Base-by-base conservation (phyloP, 345 rosid species). In the Boechera divaricarpa region DNA sequence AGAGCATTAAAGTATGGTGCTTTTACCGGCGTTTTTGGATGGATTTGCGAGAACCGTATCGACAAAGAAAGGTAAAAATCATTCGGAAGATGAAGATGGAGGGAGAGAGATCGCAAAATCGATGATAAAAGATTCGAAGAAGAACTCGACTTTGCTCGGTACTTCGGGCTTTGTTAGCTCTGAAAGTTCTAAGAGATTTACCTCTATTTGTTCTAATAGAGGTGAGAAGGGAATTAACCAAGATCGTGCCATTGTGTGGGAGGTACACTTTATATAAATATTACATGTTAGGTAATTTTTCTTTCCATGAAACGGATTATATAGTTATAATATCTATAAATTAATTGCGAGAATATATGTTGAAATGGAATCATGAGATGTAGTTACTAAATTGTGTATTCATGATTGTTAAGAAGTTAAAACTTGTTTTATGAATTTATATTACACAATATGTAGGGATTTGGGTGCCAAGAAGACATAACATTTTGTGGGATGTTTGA, bases 401-500 rank as follows among this genome's bases (percentile, higher is more conserved):
- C 24, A 26, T 5, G 67, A 42, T 11, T 41, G 7, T 44, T 55
- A 13, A 24, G 59, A 66, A 57, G 47, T 39, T 6, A 18, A 15
- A 53, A 36, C 44, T 26, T 35, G 0, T 32, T n/a, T 32, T 13
- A 32, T 44, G 63, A 39, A 13, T n/a, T 62, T 32, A 24, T 63
- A 12, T 49, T 44, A 44, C 39, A 66, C 4, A 10, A 60, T 41
- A 12, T 69, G 38, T 47, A 94, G 97, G 96, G 93, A 76, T 91
- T 85, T 59, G 97, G 98, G 18, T 87, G 92, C 80, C 96, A 91
- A 80, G 93, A 88, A 63, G 98, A 94, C 78, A 85, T 87, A 87
- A 81, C 83, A 21, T 89, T 91, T 36, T 90, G 94, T 81, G 97
- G 97, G 73, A 79, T 94, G 21, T 91, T 90, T 79, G 98, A 94